A percentile compares a stretch with the other conserved stretches of the same genome.
These are phyloP conservation scores for Beauveria brongniartii DNA, from an alignment of 2,329 filamentous ascomycete genomes.

Conservation along the genomic window DNA sequence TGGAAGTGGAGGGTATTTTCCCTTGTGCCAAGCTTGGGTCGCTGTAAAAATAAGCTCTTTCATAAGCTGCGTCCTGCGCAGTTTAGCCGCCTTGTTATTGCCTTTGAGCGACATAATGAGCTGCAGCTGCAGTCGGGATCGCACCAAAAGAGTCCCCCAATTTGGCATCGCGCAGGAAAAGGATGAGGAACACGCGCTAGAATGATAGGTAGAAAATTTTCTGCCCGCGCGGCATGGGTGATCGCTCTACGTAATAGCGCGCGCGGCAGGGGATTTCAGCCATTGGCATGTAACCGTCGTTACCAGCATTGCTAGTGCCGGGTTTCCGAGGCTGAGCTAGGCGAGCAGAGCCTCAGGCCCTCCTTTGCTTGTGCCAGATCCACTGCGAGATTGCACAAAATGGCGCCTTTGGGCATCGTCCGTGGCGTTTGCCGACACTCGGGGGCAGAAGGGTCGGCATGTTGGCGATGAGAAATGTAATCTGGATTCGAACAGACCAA, in stretches of 20 bases:
- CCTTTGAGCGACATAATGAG: background rate
- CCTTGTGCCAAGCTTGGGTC: background rate
- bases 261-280: background rate
- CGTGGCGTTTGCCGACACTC: background rate
- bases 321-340: slow-evolving; percentile 1
- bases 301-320: background rate
- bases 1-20: too few relatives aligned
- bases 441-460: background rate
- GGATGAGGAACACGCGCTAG: slow-evolving; percentile 3
- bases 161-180: background rate
- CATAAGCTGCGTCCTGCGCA: slow-evolving; percentile 1
- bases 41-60: background rate
- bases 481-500: background rate
- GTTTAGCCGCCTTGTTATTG: background rate
- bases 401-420: background rate
- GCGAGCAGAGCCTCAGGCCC: slow-evolving; percentile 9
- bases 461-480: background rate
- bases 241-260: background rate
- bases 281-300: slow-evolving; percentile 1
- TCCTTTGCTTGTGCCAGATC: slow-evolving; percentile 4
- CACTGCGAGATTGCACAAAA: slow-evolving; percentile 8
- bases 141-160: background rate
- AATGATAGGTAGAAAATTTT: slow-evolving; percentile 7
- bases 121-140: background rate
- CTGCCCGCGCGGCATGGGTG: background rate